Conservation (phyloP, 1,284 basidiomycete genomes). For the Ganoderma lingzhi region DNA sequence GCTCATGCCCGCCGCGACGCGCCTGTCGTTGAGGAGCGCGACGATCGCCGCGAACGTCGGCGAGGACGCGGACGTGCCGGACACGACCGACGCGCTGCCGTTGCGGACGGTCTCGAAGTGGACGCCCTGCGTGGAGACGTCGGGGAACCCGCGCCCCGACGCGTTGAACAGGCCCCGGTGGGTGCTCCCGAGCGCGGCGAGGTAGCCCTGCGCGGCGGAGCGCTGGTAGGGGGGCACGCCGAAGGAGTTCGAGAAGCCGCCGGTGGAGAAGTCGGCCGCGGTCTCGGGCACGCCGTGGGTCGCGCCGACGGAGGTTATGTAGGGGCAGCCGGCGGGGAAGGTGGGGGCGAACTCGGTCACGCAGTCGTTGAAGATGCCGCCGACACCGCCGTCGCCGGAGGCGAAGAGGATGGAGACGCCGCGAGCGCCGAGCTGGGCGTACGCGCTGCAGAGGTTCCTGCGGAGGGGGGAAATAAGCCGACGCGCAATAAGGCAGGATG, state of each 20-base stretch:
- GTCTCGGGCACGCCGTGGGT: constrained; percentile 61
- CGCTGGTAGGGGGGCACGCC: constrained; percentile 49
- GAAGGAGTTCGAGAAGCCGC: constrained; percentile 60
- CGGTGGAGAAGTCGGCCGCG: constrained; percentile 52
- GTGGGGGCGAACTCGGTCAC: constrained; percentile 68
- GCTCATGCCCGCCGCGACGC: constrained; percentile 49
- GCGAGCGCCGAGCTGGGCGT: constrained; percentile 67
- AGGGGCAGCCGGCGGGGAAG: constrained; percentile 74
- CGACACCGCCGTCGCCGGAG: constrained; percentile 73
- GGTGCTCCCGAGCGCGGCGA: constrained; percentile 38
- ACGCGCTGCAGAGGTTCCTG: constrained; percentile 58
- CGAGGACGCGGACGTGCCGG: constrained; percentile 55
- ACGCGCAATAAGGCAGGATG: neutral
- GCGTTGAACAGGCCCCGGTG: constrained; percentile 42
- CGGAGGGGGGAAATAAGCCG: neutral
- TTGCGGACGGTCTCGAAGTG: constrained; percentile 41
- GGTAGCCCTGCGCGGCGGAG: constrained; percentile 45
- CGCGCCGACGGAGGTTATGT: constrained; percentile 69
- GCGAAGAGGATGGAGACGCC: constrained; percentile 74
- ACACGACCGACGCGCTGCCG: constrained; percentile 50
- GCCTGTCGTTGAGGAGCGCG: constrained; percentile 62
- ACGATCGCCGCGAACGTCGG: constrained; percentile 65
- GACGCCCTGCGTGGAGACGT: constrained; percentile 41
- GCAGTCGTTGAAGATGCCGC: constrained; percentile 56
- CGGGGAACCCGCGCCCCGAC: constrained; percentile 43